Conservation (phyloP, 1,284 basidiomycete genomes). For the Apiotrichum porosum region DNA sequence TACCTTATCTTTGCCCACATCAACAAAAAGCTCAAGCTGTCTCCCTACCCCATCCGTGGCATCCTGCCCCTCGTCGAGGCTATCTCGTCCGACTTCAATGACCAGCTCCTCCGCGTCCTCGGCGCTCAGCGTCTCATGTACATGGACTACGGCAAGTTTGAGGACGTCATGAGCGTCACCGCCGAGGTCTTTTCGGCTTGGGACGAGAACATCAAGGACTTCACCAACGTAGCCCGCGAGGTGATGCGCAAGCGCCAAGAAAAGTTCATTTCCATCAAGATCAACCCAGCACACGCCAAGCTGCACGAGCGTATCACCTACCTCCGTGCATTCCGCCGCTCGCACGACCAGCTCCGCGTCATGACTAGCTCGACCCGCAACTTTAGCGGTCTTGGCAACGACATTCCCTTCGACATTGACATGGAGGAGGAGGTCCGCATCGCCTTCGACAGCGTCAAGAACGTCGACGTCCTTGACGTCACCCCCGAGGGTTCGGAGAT, state of each 20-base stretch:
- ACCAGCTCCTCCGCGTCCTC: constrained; percentile 85
- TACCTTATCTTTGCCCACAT: constrained; percentile 86
- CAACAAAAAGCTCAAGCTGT: constrained; percentile 90
- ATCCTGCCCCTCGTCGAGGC: constrained; percentile 95
- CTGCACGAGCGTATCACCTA: constrained; percentile 85
- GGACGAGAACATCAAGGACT: constrained; percentile 97
- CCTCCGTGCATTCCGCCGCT: constrained; percentile 86
- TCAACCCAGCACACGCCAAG: constrained; percentile 82
- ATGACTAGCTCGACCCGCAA: constrained; percentile 96
- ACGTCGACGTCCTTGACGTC: constrained; percentile 93
- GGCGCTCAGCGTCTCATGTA: constrained; percentile 86
- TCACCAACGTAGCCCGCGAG: constrained; percentile 94
- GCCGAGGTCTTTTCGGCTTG: constrained; percentile 84
- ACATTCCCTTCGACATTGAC: constrained; percentile 62
- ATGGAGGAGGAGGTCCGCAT: constrained; percentile 97
- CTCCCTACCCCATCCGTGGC: constrained; percentile 91
- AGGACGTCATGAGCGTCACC: constrained; percentile 71
- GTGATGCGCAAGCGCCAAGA: constrained; percentile 86
- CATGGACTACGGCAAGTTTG: constrained; percentile 90
- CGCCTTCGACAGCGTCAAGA: constrained; percentile 90
- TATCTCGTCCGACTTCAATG: constrained; percentile 94
- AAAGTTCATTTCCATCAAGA: constrained; percentile 96
- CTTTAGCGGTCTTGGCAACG: constrained; percentile 67
- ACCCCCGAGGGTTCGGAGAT: constrained; percentile 94
- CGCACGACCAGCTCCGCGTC: constrained; percentile 93